Base-by-base conservation (phyloP, 2,329 filamentous ascomycete species). In the Penicillium sp. region DNA sequence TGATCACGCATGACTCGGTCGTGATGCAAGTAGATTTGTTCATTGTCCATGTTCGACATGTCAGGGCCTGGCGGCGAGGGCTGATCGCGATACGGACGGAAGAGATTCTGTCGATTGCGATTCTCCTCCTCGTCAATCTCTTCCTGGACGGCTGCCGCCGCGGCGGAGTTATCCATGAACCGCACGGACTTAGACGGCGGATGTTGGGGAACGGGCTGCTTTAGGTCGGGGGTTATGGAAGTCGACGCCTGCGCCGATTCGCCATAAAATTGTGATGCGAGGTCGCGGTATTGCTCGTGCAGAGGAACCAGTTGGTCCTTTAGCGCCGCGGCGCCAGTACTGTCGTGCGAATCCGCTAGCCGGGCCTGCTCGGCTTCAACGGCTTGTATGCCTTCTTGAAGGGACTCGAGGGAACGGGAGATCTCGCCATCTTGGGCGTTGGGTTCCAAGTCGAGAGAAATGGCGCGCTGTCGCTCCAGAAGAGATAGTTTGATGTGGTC, bases 401-500 rank as follows among this genome's bases (percentile, higher is more conserved):
- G 85, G 62, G 93, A 91, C 57, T 96, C 91, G 51, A 99, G 81
- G 3, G 93, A 97, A 52, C 91, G 86, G 16, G 90, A 90, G 65
- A 98, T 93, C 74, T 96, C 90, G 42, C 89, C 89, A 78, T 97
- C 92, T 75, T 96, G 91, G 21, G 88, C 87, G 71, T 89, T 89
- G 50, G 86, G 86, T 57, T 91, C 86, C 55, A 96, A 84, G 65
- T 91, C 87, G 45, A 96, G 83, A 14, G 87, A 90, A 68, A 91
- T 86, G 49, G 93, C 91, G 57, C 93, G 88, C 78, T 96, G 89
- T 57, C 93, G 87, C 79, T 98, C 95, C 26, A 98, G 87, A 16
- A 99, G 84, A 14, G 93, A 96, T 60, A 98, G 86, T 78, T 98
- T 97, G 82, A 98, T 90, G 77, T 98, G 93, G 78, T 99, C 95